Percentiles rank a stretch among this genome's conserved stretches.
Conservation (phyloP, 306 rosid species). For the Lupinus albus region DNA sequence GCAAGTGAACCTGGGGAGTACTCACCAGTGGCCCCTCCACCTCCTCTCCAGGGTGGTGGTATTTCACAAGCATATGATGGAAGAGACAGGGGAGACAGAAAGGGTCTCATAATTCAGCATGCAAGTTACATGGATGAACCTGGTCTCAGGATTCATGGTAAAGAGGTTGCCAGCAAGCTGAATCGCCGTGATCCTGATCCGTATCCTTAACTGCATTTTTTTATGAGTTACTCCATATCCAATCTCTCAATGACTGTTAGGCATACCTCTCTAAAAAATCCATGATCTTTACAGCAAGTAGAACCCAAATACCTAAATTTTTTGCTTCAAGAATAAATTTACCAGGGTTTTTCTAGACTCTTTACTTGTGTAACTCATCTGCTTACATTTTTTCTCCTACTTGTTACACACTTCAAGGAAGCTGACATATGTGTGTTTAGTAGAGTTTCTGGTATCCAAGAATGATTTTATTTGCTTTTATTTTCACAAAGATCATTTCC, state of each 20-base stretch:
- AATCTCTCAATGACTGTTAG: too few relatives aligned
- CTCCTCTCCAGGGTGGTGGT: conserved; percentile 57
- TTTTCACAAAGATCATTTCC: too few relatives aligned
- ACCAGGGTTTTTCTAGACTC: background rate
- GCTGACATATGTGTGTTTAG: background rate
- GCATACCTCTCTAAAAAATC: too few relatives aligned
- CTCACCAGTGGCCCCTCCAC: conserved; percentile 82
- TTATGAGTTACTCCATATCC: too few relatives aligned
- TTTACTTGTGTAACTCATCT: background rate
- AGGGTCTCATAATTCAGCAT: conserved; percentile 71
- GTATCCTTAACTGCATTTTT: conserved; percentile 64
- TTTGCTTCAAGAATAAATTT: background rate
- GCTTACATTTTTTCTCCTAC: conserved; percentile 9
- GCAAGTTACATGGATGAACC: conserved; percentile 78
- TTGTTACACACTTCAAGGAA: conserved; percentile 20
- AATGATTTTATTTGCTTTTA: too few relatives aligned
- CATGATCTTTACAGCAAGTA: too few relatives aligned
- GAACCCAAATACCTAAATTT: background rate
- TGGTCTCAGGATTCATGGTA: conserved; percentile 74
- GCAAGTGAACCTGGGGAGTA: conserved; percentile 84
- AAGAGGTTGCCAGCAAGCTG: conserved; percentile 80
- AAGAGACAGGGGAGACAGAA: conserved; percentile 91
- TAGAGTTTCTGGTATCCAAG: too few relatives aligned
- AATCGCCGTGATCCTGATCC: conserved; percentile 84
- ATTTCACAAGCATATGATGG: conserved; percentile 79